A percentile compares a stretch with the other conserved stretches of the same genome.
These are phyloP conservation scores for Kwoniella pini DNA, from an alignment of 768 basidiomycete species.

Conservation along the genomic window DNA sequence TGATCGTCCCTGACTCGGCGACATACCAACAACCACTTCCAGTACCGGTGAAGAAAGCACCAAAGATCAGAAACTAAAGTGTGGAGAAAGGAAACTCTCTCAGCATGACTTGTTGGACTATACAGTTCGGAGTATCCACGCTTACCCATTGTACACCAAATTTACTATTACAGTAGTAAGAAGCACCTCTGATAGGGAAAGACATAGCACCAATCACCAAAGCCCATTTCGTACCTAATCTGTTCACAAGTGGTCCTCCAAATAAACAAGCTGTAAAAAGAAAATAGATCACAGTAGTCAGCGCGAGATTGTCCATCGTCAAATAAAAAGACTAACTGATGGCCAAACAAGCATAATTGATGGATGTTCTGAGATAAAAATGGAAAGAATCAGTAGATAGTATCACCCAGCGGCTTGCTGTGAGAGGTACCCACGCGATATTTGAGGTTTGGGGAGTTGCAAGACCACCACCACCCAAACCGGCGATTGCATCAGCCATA, in stretches of 20 bases:
- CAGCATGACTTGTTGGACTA: too few species aligned
- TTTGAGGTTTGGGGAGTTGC: conserved; percentile 30
- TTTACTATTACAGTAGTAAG: conserved; percentile 21
- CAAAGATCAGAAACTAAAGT: conserved; percentile 16
- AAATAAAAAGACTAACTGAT: conserved; percentile 20
- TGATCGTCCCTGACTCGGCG: conserved; percentile 31
- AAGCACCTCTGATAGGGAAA: conserved; percentile 22
- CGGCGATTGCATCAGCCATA: conserved; percentile 20
- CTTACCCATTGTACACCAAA: conserved; percentile 18
- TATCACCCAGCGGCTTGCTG: neutral
- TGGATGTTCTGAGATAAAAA: conserved; percentile 12
- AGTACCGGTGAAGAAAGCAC: conserved; percentile 25
- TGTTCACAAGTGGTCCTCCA: conserved; percentile 44
- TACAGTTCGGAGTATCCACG: too few species aligned
- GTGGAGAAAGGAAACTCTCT: too few species aligned
- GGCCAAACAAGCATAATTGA: conserved; percentile 26
- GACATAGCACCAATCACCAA: conserved; percentile 27
- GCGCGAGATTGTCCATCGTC: neutral
- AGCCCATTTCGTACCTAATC: conserved; percentile 39
- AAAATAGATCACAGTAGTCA: neutral
- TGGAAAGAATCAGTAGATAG: neutral
- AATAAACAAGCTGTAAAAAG: conserved; percentile 17
- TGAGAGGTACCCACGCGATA: conserved; percentile 14
- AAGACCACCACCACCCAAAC: conserved; percentile 28
- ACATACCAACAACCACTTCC: conserved; percentile 22